Evolutionary conservation across 106 monocot species (phyloP), one percentile per base, ranked within the genome.

Genomic region (Allium sativum): DNA sequence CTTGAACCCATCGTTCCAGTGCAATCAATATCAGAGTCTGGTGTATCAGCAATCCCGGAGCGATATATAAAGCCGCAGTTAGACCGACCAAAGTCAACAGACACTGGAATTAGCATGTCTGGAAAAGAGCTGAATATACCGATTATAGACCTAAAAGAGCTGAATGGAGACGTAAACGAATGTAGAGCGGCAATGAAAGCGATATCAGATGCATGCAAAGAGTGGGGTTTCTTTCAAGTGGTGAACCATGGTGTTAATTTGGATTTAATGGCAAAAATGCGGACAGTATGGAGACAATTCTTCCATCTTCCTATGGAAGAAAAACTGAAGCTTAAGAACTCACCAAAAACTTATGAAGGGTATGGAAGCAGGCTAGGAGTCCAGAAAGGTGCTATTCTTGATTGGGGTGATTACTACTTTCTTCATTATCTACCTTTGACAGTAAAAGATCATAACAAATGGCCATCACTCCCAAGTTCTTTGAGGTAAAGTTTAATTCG

Each of bases 361-460:
- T 79, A 74, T 21, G 79, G 79, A 10, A 74, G 74, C 67, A 59
- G 74, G 31, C 19, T 75, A 17, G 79, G 70, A 13, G 46, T 67
- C 12, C 13, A 70, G 54, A 66, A 65, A 52, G 74, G 65, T 13
- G 66, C 61, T 16, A 43, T 71, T 55, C 54, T 71, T 7, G 71
- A 71, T 10, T 62, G 71, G 71, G 54, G 62, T 4, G 71, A 71
- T 45, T 71, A 71, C 45, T 71, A 45, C 22, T 62, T 53, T 41
- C 51, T 63, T 15, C 51, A 71, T 2, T 7, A 55, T 11, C 31
- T 62, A 4, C 71, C 77, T 7, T 18, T 53, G 18, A 17, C 44
- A 3, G 13, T 57, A 15, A 71, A 51, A 55, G 53, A 66, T 45
- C 10, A 59, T 42, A 16, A 55, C 20, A 65, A 67, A 18, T 77